These are phyloP conservation scores for Linnemannia zychae DNA, from an alignment of 192 early-diverging fungal species.

Conservation along the genomic window DNA sequence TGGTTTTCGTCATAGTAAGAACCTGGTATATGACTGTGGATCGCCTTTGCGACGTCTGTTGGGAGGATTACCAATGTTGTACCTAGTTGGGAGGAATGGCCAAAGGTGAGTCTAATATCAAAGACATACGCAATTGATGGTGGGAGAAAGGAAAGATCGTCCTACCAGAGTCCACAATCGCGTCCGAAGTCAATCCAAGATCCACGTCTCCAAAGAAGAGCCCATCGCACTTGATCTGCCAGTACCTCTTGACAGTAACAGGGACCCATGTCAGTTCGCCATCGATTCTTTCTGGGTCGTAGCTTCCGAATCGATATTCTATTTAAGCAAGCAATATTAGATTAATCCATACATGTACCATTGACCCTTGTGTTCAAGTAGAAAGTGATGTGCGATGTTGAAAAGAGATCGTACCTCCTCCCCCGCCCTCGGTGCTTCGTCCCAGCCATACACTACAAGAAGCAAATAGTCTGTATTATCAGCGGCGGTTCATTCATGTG, in stretches of 20 bases:
- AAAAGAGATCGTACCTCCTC: slow-evolving; percentile 55
- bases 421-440: slow-evolving; percentile 56
- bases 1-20: slow-evolving; percentile 29
- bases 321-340: background rate
- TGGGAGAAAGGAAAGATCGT: background rate
- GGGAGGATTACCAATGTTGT: slow-evolving; percentile 69
- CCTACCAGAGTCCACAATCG: slow-evolving; percentile 65
- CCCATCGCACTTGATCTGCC: slow-evolving; percentile 61
- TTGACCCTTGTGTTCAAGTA: background rate
- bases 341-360: too few species aligned
- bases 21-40: slow-evolving; percentile 60
- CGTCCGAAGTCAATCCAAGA: slow-evolving; percentile 24
- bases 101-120: background rate
- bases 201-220: slow-evolving; percentile 49
- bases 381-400: background rate
- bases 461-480: background rate
- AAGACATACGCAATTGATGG: background rate
- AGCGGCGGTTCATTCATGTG: background rate
- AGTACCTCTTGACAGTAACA: slow-evolving; percentile 68
- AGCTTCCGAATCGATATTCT: slow-evolving; percentile 68
- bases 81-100: slow-evolving; percentile 22
- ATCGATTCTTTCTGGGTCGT: slow-evolving; percentile 50
- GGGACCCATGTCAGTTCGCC: slow-evolving; percentile 62
- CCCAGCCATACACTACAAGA: slow-evolving; percentile 70
- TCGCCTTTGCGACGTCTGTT: slow-evolving; percentile 34